These are phyloP conservation scores for Pseudogymnoascus sp. DNA, from an alignment of 2,329 filamentous ascomycete genomes.

Conservation along the genomic window DNA sequence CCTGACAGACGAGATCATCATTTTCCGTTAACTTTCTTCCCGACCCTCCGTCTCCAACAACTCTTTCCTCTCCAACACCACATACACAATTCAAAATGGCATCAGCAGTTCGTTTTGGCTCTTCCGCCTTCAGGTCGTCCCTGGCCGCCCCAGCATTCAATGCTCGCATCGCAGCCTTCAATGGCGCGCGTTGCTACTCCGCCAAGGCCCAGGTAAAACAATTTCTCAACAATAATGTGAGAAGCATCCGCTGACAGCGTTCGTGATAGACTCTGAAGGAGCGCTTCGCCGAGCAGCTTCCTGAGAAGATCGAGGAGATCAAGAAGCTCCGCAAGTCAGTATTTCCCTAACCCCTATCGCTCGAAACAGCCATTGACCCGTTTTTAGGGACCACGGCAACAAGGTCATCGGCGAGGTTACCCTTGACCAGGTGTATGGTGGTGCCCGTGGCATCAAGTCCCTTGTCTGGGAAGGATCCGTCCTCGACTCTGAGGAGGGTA, in stretches of 20 bases:
- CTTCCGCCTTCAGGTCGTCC: conserved; percentile 72
- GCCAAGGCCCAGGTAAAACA: conserved; percentile 74
- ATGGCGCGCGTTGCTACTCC: conserved; percentile 82
- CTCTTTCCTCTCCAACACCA: conserved; percentile 24
- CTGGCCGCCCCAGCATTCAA: conserved; percentile 59
- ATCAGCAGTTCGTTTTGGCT: conserved; percentile 71
- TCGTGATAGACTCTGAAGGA: conserved; percentile 79
- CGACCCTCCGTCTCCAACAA: conserved; percentile 26
- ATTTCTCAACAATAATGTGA: conserved; percentile 1
- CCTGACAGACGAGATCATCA: conserved; percentile 8
- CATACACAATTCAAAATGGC: conserved; percentile 57
- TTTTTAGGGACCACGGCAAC: conserved; percentile 74
- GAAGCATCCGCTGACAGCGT: conserved; percentile 8
- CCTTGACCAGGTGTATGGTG: conserved; percentile 97
- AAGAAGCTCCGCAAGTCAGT: conserved; percentile 93
- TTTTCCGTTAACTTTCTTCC: not conserved
- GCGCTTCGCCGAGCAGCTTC: conserved; percentile 91
- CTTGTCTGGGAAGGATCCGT: conserved; percentile 99
- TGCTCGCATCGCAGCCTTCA: conserved; percentile 65
- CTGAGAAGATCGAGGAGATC: conserved; percentile 97
- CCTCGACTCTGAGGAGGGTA: conserved; percentile 96
- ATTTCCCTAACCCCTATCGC: conserved; percentile 13
- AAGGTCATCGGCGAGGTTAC: conserved; percentile 97
- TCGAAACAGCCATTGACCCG: conserved; percentile 18
- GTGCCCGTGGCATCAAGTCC: conserved; percentile 97